A percentile compares a stretch with the other conserved stretches of the same genome.
Evolutionary conservation across 2,329 filamentous ascomycete genomes (phyloP).

Genomic region (Stachybotrys chartarum): DNA sequence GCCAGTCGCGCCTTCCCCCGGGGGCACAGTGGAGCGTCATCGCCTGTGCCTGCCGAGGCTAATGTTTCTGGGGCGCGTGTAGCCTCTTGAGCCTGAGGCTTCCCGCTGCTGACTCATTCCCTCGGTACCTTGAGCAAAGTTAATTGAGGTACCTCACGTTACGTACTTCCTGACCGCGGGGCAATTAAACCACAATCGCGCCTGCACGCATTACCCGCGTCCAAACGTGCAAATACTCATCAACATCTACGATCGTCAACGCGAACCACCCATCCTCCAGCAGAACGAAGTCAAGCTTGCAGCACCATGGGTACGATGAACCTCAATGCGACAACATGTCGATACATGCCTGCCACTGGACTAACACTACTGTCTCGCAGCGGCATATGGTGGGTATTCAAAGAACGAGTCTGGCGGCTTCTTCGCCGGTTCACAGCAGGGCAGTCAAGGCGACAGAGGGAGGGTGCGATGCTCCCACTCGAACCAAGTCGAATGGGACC

Average conservation of each 20-base stretch:
- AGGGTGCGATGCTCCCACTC: conserved; percentile 27
- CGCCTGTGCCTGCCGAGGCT: neutral
- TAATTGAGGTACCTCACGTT: no score
- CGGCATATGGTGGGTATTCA: conserved; percentile 43
- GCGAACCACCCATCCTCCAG: no score
- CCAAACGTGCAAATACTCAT: conserved; percentile 3
- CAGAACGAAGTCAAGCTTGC: no score
- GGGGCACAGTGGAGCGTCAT: neutral
- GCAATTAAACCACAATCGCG: conserved; percentile 24
- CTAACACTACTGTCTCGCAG: conserved; percentile 16
- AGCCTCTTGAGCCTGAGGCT: neutral
- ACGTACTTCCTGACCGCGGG: neutral
- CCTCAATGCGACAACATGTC: no score
- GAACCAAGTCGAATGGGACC: neutral
- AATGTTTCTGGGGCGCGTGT: neutral
- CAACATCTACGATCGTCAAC: neutral
- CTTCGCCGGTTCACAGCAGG: conserved; percentile 51
- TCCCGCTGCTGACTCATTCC: neutral
- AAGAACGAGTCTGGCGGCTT: conserved; percentile 56
- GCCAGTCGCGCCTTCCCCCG: neutral
- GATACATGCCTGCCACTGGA: neutral
- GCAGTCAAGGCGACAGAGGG: conserved; percentile 42
- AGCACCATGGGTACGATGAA: conserved; percentile 25
- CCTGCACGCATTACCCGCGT: conserved; percentile 22
- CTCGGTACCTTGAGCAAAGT: no score